Evolutionary conservation across 1,284 basidiomycete genomes (phyloP).

Genomic region (Trametes hirsuta): DNA sequence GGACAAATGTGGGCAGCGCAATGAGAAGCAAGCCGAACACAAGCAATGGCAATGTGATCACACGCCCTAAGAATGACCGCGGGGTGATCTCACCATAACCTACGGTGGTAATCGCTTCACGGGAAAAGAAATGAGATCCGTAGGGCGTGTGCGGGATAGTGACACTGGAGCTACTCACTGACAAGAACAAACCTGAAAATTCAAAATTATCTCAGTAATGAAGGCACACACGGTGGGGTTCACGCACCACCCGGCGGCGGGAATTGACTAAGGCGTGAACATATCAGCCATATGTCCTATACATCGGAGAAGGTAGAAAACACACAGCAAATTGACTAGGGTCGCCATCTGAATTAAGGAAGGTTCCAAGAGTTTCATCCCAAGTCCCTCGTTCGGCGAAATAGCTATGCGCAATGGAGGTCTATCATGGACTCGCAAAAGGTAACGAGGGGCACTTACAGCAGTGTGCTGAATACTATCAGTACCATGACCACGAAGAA

Average conservation of each 20-base stretch:
- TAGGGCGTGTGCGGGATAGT: not conserved
- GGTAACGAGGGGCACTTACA: conserved; percentile 50
- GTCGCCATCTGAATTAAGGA: conserved; percentile 84
- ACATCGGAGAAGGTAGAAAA: not conserved
- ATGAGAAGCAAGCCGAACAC: conserved; percentile 86
- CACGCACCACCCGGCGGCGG: conserved; percentile 71
- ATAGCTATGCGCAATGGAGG: conserved; percentile 52
- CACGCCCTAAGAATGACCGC: conserved; percentile 77
- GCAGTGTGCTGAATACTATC: conserved; percentile 82
- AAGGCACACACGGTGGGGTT: too few species aligned
- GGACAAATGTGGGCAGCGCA: conserved; percentile 86
- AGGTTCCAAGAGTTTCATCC: conserved; percentile 78
- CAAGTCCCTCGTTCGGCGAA: conserved; percentile 88
- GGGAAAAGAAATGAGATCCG: not conserved
- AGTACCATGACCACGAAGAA: conserved; percentile 91
- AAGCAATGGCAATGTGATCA: conserved; percentile 83
- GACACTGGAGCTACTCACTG: conserved; percentile 47
- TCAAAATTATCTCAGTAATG: not conserved
- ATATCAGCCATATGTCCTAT: not conserved
- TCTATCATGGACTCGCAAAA: too few species aligned
- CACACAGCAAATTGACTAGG: conserved; percentile 73
- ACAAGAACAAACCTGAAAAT: conserved; percentile 52
- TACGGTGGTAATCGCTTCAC: conserved; percentile 77
- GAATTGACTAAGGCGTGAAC: conserved; percentile 60
- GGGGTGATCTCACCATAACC: conserved; percentile 90